Conservation (phyloP, 352 stramenopile species). For the Globisporangium mamillatum region DNA sequence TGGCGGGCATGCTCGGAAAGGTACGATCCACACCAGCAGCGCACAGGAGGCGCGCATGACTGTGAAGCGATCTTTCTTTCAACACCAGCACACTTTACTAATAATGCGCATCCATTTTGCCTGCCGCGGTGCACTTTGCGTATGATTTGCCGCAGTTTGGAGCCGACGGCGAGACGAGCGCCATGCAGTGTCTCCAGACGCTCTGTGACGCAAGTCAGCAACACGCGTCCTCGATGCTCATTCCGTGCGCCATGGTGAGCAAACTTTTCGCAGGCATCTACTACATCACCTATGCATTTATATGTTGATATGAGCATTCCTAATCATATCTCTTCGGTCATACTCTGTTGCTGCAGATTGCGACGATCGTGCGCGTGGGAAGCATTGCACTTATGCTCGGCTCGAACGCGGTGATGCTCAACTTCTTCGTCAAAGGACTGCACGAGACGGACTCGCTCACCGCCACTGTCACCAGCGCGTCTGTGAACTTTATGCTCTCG, state of each 20-base stretch:
- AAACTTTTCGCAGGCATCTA: neutral
- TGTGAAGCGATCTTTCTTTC: neutral
- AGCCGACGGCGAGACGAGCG: conserved; percentile 28
- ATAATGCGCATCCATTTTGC: neutral
- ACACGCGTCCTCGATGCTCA: conserved; percentile 2
- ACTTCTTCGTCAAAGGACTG: conserved; percentile 76
- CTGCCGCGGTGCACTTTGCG: no score
- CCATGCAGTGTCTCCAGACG: conserved; percentile 19
- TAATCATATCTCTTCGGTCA: neutral
- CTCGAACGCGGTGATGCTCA: conserved; percentile 75
- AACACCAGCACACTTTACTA: neutral
- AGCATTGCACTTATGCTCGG: conserved; percentile 72
- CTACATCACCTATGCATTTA: neutral
- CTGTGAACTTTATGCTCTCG: conserved; percentile 82
- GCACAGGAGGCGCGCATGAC: neutral
- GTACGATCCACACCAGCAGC: conserved; percentile 11
- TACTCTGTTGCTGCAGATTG: conserved; percentile 15
- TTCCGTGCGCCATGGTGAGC: conserved; percentile 4
- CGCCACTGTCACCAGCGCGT: conserved; percentile 75
- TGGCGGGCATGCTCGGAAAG: conserved; percentile 60
- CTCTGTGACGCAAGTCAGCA: conserved; percentile 12
- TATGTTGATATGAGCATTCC: neutral
- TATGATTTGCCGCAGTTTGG: conserved; percentile 8
- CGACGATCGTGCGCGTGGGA: conserved; percentile 33
- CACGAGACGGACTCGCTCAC: conserved; percentile 87